These are phyloP conservation scores for Suillus placidus DNA, from an alignment of 768 basidiomycete species.

Conservation along the genomic window DNA sequence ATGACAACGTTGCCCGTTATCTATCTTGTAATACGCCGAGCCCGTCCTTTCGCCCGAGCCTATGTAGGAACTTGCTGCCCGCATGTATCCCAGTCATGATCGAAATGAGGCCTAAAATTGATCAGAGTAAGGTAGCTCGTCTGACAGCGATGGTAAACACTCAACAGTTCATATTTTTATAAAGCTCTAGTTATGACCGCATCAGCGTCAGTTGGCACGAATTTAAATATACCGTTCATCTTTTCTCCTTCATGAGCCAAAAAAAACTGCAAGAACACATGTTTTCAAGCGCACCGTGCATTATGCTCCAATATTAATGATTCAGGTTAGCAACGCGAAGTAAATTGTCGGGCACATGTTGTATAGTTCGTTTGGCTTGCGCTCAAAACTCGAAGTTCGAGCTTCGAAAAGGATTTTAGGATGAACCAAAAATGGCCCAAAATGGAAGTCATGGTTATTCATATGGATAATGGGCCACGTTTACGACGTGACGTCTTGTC, in stretches of 20 bases:
- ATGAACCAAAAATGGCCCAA: neutral
- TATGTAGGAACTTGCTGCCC: neutral
- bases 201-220: neutral
- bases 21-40: neutral
- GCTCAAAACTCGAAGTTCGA: neutral
- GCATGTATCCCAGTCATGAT: neutral
- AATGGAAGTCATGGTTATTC: constrained; percentile 5
- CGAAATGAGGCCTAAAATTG: neutral
- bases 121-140: neutral
- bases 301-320: neutral
- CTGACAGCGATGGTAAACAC: neutral
- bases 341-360: neutral
- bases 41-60: neutral
- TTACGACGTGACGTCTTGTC: neutral
- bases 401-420: too few species aligned
- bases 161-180: neutral
- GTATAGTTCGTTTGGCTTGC: too few species aligned
- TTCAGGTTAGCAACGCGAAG: neutral
- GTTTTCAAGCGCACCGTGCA: neutral
- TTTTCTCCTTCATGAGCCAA: neutral
- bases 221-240: neutral
- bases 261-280: neutral
- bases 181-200: neutral
- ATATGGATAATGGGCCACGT: constrained; percentile 2
- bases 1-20: neutral